A percentile compares a stretch with the other conserved stretches of the same genome.
Evolutionary conservation across 345 rosid species (phyloP).

Genomic region (Pistacia atlantica): DNA sequence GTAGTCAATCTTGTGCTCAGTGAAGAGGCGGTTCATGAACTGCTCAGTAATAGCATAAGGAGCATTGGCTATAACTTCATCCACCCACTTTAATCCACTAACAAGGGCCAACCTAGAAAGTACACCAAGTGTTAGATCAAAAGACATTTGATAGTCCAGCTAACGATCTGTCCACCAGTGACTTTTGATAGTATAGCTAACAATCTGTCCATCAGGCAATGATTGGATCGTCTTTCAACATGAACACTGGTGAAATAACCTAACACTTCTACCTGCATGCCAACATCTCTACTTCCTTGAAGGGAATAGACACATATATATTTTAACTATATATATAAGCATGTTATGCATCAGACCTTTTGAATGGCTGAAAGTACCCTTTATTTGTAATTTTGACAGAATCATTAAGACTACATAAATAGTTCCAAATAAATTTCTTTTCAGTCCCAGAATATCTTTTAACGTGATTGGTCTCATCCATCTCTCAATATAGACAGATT

Average conservation of each 20-base stretch:
- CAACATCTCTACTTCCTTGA: not conserved
- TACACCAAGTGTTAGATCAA: constrained; percentile 23
- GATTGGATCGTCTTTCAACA: constrained; percentile 4
- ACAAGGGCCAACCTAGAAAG: constrained; percentile 75
- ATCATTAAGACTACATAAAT: not conserved
- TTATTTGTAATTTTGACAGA: not conserved
- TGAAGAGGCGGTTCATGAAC: constrained; percentile 79
- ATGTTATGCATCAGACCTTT: not conserved
- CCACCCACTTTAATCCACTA: constrained; percentile 95
- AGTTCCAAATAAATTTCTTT: not conserved
- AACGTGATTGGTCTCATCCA: not conserved
- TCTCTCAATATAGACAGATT: not conserved
- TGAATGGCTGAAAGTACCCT: not conserved
- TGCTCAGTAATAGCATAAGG: constrained; percentile 91
- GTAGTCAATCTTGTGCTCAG: constrained; percentile 84
- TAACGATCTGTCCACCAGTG: not conserved
- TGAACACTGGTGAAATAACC: too few relatives aligned
- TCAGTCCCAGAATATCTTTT: not conserved
- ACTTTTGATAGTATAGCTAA: too few relatives aligned
- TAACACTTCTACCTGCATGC: not conserved
- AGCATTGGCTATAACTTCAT: constrained; percentile 84
- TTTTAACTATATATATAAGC: not conserved
- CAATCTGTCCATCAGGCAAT: not conserved
- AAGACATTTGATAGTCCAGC: constrained; percentile 4
- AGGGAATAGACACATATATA: too few relatives aligned